A percentile compares a stretch with the other conserved stretches of the same genome.
Evolutionary conservation across 257 asterid genomes (phyloP).

Genomic region (Lycium ferocissimum): DNA sequence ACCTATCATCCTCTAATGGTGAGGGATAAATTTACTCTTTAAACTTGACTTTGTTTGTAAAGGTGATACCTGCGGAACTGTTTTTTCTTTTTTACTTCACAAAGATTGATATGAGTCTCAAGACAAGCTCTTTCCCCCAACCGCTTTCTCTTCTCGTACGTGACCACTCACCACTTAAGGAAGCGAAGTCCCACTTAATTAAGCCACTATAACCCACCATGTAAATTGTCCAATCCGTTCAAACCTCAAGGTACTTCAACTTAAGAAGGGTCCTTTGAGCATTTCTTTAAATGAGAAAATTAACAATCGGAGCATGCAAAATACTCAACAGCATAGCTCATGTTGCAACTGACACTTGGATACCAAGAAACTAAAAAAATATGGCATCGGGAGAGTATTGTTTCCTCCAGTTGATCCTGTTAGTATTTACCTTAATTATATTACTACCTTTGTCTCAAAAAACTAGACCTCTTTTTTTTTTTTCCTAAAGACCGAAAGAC

Average conservation of each 20-base stretch:
- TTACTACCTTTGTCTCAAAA: neutral
- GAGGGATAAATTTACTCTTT: neutral
- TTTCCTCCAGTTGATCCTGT: slow-evolving; percentile 13
- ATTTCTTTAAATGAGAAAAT: slow-evolving; percentile 22
- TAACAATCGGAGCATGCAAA: neutral
- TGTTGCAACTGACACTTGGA: neutral
- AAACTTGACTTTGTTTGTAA: neutral
- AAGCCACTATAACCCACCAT: slow-evolving; percentile 9
- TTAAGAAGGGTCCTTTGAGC: neutral
- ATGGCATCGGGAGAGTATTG: neutral
- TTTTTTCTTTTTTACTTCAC: neutral
- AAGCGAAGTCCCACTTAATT: neutral
- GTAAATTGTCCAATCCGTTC: neutral
- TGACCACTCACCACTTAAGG: neutral
- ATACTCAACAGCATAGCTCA: neutral
- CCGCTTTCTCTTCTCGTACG: slow-evolving; percentile 1
- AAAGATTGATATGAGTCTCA: neutral
- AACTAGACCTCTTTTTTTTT: neutral
- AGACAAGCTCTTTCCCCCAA: neutral
- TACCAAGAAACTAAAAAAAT: neutral
- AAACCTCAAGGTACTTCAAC: neutral
- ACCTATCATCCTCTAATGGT: neutral
- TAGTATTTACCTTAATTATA: neutral
- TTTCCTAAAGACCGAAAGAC: neutral
- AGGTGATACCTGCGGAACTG: neutral